Base-by-base conservation (phyloP, 805 yeast species). In the Candida boleticola region DNA sequence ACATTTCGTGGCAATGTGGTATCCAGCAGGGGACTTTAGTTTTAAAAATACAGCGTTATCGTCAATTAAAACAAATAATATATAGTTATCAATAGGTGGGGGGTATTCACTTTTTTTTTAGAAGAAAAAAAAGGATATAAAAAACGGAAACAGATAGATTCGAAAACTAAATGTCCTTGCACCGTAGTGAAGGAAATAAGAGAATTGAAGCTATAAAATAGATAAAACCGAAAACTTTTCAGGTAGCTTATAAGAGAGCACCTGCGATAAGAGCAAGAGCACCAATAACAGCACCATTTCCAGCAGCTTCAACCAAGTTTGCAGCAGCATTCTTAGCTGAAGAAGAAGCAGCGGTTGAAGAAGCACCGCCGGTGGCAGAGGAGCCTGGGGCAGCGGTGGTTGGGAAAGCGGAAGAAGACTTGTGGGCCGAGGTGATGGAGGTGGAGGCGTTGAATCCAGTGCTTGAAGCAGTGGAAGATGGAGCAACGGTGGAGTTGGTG, bases 221-320 rank as follows among this genome's bases (percentile, higher is more conserved):
- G n/a, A n/a, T n/a, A n/a, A n/a, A n/a, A n/a, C n/a, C n/a, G 19
- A 31, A 33, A 11, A 16, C 30, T 22, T 25, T 22, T 20, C 25
- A 36, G 33, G 29, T 31, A 23, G 23, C 36, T 44, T 43, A 48
- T 33, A 52, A 43, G 50, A 54, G 41, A 30, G 63, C 57, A 32
- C 63, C 68, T 31, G 57, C 54, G 9, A 31, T 16, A 11, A 57
- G 47, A 27, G 60, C 67, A 40, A 55, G 34, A 19, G 52, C 36
- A 30, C 61, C 61, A 30, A 50, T 43, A 21, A 57, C 43, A 19
- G 46, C 53, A 36, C 52, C 50, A n/a, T 42, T 42, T 26, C 44
- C 43, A 14, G 36, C 21, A 23, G 11, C 10, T 7, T 23, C 11
- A 20, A n/a, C 31, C 22, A 17, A 20, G 13, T 29, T 29, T 14